Base-by-base conservation (phyloP, 768 basidiomycete genomes). In the Lepiota brunneoincarnata region DNA sequence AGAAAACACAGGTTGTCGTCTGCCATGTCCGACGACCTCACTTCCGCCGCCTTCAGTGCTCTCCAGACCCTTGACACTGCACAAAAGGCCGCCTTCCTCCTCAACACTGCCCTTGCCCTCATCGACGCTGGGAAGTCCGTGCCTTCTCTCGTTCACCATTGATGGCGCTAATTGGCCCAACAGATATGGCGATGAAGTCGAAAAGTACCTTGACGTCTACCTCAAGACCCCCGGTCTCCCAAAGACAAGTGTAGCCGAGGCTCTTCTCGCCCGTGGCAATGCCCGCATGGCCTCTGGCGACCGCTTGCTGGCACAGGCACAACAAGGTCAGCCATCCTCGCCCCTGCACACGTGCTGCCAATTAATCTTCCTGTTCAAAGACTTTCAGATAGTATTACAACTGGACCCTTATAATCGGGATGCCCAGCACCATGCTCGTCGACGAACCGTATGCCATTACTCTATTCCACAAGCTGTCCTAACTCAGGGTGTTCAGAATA, bases 191-290 rank as follows among this genome's bases (percentile, higher is more conserved):
- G 69, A 73, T 37, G 77, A 84, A 23, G 84, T 86, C 21, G 85
- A 86, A 65, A 79, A 75, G 43, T 86, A 84, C 62, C 61, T 87
- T 18, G 84, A 88, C 12, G 82, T 86, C 15, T 86, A 84, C 61
- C 64, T 88, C 42, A 72, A 75, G 51, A 86, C 84, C 14, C 84
- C 85, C 0, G 77, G 79, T 46, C 64, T 88, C 14, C 66, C 79
- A 23, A 74, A 70, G 44, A 69, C 71, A 41, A 78, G 84, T 55
- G 62, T 82, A 2, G 75, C 78, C 3, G 75, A 69, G 52, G 86
- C 85, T 1, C 65, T 86, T 54, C 60, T 85, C 9, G 83, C 83
- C 1, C 69, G 86, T 36, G 84, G 79, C 4, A 79, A 78, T 61
- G 85, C 85, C 38, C 69, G 84, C 46, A 82, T 80, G 60, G 67